Percentiles rank a stretch among this genome's conserved stretches.
These are phyloP conservation scores for Flueggea neowawraea DNA, from an alignment of 441 rosid species.

Conservation along the genomic window DNA sequence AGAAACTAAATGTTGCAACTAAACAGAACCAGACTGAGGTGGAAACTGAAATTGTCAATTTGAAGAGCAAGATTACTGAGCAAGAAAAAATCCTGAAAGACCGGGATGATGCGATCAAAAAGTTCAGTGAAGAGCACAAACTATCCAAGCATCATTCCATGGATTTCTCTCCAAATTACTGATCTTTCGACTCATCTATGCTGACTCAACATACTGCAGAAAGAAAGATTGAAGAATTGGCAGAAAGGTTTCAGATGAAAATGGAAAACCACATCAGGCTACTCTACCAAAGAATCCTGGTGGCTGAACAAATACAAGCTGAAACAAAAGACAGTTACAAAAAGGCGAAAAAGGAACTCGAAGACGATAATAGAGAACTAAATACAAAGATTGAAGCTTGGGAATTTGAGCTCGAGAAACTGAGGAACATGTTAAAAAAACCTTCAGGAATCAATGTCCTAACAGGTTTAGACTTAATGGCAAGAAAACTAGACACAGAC, in stretches of 20 bases:
- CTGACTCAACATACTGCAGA: slow-evolving; percentile 37
- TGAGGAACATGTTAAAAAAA: slow-evolving; percentile 24
- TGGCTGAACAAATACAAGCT: slow-evolving; percentile 64
- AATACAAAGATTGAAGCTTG: slow-evolving; percentile 17
- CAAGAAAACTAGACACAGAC: slow-evolving; percentile 31
- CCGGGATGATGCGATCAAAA: slow-evolving; percentile 34
- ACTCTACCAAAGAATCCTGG: slow-evolving; percentile 55
- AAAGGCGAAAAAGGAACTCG: slow-evolving; percentile 28
- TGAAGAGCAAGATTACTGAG: slow-evolving; percentile 30
- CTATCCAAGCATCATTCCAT: slow-evolving; percentile 28
- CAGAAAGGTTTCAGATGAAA: slow-evolving; percentile 57
- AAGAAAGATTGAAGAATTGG: slow-evolving; percentile 64
- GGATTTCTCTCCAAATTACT: slow-evolving; percentile 1
- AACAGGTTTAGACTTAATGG: slow-evolving; percentile 25
- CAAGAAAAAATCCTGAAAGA: slow-evolving; percentile 38
- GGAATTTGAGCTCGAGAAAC: slow-evolving; percentile 37
- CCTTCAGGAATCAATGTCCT: slow-evolving; percentile 19
- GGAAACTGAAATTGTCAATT: slow-evolving; percentile 31
- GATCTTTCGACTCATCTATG: slow-evolving; percentile 16
- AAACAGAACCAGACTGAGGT: slow-evolving; percentile 15
- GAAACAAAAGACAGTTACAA: slow-evolving; percentile 50
- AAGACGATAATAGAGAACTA: slow-evolving; percentile 36
- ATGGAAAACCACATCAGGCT: slow-evolving; percentile 62
- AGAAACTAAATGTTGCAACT: slow-evolving; percentile 25
- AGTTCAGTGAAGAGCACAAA: slow-evolving; percentile 33